These are phyloP conservation scores for Endotrypanum monterogeii DNA, from an alignment of 208 protist genomes.

Conservation along the genomic window DNA sequence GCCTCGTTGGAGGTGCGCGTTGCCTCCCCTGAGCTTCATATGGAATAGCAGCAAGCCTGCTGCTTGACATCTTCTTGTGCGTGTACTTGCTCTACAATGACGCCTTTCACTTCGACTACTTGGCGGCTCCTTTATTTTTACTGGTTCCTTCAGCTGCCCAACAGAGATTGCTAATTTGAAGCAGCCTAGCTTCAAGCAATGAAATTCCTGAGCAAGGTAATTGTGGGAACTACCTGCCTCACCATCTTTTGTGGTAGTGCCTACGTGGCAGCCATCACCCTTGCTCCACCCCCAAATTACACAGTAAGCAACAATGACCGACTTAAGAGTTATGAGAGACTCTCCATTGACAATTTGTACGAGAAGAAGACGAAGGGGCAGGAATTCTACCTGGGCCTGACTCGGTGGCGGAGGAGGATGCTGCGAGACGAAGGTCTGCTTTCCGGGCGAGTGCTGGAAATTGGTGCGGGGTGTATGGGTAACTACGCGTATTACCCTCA, in stretches of 20 bases:
- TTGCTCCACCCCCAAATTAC: constrained; percentile 69
- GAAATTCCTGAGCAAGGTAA: constrained; percentile 48
- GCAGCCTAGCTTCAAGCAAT: constrained; percentile 11
- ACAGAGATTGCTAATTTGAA: background rate
- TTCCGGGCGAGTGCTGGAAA: constrained; percentile 76
- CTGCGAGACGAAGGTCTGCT: constrained; percentile 68
- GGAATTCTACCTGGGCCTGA: constrained; percentile 86
- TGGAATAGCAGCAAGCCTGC: constrained; percentile 1
- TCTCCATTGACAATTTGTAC: constrained; percentile 70
- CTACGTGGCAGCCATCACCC: constrained; percentile 65
- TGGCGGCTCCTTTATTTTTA: constrained; percentile 1
- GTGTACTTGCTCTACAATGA: background rate
- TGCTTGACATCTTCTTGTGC: background rate
- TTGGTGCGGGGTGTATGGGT: constrained; percentile 81
- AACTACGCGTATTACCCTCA: constrained; percentile 70
- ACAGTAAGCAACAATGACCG: constrained; percentile 78
- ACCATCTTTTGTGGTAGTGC: constrained; percentile 72
- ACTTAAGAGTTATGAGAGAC: constrained; percentile 64
- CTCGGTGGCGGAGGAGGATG: constrained; percentile 68
- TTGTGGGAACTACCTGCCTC: constrained; percentile 55
- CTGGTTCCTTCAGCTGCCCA: background rate
- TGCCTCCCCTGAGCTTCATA: background rate
- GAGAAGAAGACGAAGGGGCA: constrained; percentile 82
- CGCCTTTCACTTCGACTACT: background rate
- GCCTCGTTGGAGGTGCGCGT: too few species aligned